Conservation (phyloP, 768 basidiomycete species). For the Hygrocybe coccinea region DNA sequence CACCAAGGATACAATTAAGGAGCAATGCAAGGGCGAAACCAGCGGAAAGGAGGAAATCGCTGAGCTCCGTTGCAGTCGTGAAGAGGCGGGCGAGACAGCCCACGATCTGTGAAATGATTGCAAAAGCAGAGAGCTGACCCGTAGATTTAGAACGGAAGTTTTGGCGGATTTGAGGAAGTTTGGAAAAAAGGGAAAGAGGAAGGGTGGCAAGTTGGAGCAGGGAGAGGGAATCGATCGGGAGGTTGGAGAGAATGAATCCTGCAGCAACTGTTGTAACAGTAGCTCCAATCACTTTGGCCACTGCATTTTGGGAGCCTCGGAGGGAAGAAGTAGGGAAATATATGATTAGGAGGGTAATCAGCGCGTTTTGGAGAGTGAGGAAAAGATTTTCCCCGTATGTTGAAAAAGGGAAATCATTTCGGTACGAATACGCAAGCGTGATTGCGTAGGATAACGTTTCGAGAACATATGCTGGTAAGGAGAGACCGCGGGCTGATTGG, state of each 20-base stretch:
- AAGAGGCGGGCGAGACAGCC: conserved; percentile 91
- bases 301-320: conserved; percentile 21
- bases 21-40: conserved; percentile 80
- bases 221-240: conserved; percentile 51
- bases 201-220: conserved; percentile 81
- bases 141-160: conserved; percentile 75
- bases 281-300: conserved; percentile 33
- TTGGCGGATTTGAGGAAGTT: conserved; percentile 87
- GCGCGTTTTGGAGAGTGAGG: conserved; percentile 80
- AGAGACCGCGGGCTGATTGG: conserved; percentile 80
- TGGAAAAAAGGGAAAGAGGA: conserved; percentile 87
- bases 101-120: conserved; percentile 79
- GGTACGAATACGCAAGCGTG: conserved; percentile 78
- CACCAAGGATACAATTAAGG: conserved; percentile 79
- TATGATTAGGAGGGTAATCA: conserved; percentile 87
- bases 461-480: conserved; percentile 78
- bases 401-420: conserved; percentile 87
- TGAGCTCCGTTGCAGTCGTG: conserved; percentile 87
- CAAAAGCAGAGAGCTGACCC: conserved; percentile 91
- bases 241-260: conserved; percentile 38
- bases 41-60: conserved; percentile 72
- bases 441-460: conserved; percentile 91
- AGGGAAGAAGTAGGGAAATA: conserved; percentile 35
- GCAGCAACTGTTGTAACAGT: conserved; percentile 25
- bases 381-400: conserved; percentile 98